phyloP scores from a whole-genome alignment of 768 basidiomycete species.

The Astraeus odoratus region DNA sequence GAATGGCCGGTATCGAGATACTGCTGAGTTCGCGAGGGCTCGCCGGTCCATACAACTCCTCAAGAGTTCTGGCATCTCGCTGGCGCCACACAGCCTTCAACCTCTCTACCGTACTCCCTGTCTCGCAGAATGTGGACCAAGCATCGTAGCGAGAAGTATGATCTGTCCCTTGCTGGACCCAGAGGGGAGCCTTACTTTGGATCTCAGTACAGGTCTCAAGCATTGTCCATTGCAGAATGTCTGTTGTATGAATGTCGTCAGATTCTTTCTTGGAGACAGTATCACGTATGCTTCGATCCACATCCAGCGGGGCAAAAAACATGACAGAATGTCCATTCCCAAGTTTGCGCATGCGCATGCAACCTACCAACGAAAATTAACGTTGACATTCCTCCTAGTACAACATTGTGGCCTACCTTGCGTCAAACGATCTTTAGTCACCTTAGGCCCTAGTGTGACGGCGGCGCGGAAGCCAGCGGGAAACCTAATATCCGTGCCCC shows the following conservation, averaged over 20 bases:
- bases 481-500: neutral
- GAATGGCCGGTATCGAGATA: neutral
- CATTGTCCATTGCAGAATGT: conserved; percentile 36
- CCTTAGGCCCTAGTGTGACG: neutral
- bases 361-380: conserved; percentile 23
- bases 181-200: conserved; percentile 28
- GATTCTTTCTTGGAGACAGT: conserved; percentile 4
- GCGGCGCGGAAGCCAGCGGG: neutral
- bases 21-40: neutral
- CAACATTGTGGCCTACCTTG: conserved; percentile 25
- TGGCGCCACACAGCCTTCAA: neutral
- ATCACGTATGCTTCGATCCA: conserved; percentile 28
- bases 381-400: conserved; percentile 36
- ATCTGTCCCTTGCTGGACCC: conserved; percentile 30
- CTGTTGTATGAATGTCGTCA: conserved; percentile 9
- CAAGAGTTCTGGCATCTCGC: neutral
- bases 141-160: neutral
- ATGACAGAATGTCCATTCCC: conserved; percentile 37
- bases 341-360: conserved; percentile 42
- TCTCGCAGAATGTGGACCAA: neutral
- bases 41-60: neutral
- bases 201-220: conserved; percentile 33
- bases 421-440: neutral
- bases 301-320: conserved; percentile 36
- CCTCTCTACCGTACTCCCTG: neutral